Evolutionary conservation across 1,139 yeast genomes (phyloP).

Genomic region (Saccharomyces hybrid): DNA sequence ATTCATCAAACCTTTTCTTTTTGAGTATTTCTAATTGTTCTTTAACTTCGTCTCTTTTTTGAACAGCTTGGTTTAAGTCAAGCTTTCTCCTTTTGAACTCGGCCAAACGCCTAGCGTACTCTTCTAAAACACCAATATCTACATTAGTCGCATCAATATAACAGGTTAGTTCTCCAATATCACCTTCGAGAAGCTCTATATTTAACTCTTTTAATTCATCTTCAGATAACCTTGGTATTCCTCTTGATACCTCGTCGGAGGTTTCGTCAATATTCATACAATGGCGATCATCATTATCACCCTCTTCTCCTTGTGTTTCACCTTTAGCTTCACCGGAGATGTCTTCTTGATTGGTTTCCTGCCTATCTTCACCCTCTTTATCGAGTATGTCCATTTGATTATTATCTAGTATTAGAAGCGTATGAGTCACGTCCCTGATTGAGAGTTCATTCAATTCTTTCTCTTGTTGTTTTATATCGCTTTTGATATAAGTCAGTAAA

Average conservation of each 20-base stretch:
- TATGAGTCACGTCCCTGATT: constrained; percentile 43
- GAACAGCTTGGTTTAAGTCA: constrained; percentile 63
- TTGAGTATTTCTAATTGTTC: constrained; percentile 61
- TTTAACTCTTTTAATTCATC: constrained; percentile 50
- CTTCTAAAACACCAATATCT: constrained; percentile 69
- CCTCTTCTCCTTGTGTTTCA: constrained; percentile 7
- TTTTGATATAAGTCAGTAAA: constrained; percentile 38
- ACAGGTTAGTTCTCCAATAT: constrained; percentile 50
- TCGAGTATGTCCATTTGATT: neutral
- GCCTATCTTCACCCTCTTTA: constrained; percentile 12
- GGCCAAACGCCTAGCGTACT: constrained; percentile 57
- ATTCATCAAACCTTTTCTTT: constrained; percentile 72
- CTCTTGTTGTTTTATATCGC: constrained; percentile 36
- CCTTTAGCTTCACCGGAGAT: constrained; percentile 3
- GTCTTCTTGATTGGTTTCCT: constrained; percentile 13
- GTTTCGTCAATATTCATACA: constrained; percentile 23
- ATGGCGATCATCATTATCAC: constrained; percentile 9
- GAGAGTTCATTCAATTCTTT: constrained; percentile 38
- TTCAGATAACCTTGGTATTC: constrained; percentile 39
- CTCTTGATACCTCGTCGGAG: constrained; percentile 12
- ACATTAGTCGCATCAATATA: constrained; percentile 52
- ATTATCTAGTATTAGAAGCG: constrained; percentile 15
- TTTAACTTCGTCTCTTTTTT: constrained; percentile 58
- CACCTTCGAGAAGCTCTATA: constrained; percentile 42
- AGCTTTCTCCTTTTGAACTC: constrained; percentile 58